Conservation (phyloP, 805 yeast genomes). For the Ogataea kodamae region DNA sequence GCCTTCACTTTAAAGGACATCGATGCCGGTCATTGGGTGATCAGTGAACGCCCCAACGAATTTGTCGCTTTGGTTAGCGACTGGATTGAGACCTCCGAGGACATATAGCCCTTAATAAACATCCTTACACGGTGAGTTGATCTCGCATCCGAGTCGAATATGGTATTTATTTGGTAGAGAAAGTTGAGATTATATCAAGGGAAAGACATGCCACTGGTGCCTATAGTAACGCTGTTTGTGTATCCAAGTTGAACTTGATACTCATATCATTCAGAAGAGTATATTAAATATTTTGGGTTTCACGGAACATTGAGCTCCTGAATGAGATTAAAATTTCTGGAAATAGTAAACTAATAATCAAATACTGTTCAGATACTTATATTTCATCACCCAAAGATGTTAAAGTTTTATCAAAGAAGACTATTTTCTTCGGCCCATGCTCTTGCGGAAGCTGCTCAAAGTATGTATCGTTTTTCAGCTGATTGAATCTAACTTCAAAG, state of each 20-base stretch:
- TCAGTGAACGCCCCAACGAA: conserved; percentile 79
- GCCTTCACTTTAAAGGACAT: conserved; percentile 68
- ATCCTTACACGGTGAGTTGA: conserved; percentile 5
- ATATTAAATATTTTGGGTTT: not conserved
- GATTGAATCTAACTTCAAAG: conserved; percentile 18
- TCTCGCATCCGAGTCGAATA: conserved; percentile 11
- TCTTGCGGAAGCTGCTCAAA: conserved; percentile 27
- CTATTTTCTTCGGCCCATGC: conserved; percentile 32
- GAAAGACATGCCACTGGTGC: no score
- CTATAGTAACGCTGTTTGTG: no score
- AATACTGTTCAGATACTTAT: no score
- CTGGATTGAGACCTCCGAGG: conserved; percentile 48
- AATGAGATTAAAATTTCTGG: not conserved
- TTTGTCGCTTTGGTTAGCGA: conserved; percentile 61
- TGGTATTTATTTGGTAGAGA: no score
- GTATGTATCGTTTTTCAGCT: conserved; percentile 16
- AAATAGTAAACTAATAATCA: conserved; percentile 2
- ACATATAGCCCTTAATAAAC: conserved; percentile 5
- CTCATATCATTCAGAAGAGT: not conserved
- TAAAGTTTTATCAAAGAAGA: conserved; percentile 31
- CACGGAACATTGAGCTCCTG: conserved; percentile 9
- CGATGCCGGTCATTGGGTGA: conserved; percentile 91
- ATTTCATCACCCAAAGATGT: no score
- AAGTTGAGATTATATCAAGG: no score
- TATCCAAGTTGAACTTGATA: not conserved